phyloP scores from a whole-genome alignment of 176 grass and related monocot species.

The Saccharum spontaneum region DNA sequence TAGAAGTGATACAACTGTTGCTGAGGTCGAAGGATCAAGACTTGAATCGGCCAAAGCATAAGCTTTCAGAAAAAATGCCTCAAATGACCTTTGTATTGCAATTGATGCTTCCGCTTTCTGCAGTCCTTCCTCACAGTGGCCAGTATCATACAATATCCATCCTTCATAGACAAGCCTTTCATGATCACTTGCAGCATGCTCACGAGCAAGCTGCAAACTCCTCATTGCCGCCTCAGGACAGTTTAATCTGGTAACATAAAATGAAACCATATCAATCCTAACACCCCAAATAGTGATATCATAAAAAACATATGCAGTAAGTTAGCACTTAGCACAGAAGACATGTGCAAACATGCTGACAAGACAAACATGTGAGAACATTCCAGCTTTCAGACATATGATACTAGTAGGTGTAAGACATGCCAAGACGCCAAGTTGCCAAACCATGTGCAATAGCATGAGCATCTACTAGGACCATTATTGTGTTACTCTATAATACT shows the following conservation, averaged over 20 bases:
- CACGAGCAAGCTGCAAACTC: slow-evolving; percentile 78
- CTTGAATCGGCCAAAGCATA: slow-evolving; percentile 87
- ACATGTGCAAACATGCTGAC: slow-evolving; percentile 40
- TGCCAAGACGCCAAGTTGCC: slow-evolving; percentile 21
- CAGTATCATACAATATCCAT: slow-evolving; percentile 96
- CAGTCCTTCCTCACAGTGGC: slow-evolving; percentile 83
- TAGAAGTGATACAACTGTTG: slow-evolving; percentile 79
- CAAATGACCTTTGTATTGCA: slow-evolving; percentile 84
- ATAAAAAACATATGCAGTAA: slow-evolving; percentile 7
- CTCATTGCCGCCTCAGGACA: slow-evolving; percentile 89
- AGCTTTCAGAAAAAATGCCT: slow-evolving; percentile 95
- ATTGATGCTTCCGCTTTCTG: slow-evolving; percentile 87
- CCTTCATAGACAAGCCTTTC: slow-evolving; percentile 86
- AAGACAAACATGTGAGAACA: slow-evolving; percentile 16
- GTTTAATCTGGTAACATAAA: slow-evolving; percentile 58
- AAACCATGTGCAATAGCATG: slow-evolving; percentile 31
- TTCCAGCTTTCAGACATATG: slow-evolving; percentile 39
- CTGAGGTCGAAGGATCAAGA: slow-evolving; percentile 69
- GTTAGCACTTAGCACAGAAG: neutral
- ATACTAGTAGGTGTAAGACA: slow-evolving; percentile 21
- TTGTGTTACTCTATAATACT: slow-evolving; percentile 1
- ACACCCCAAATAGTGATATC: neutral
- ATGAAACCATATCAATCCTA: slow-evolving; percentile 20
- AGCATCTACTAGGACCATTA: slow-evolving; percentile 34
- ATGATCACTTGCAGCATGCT: slow-evolving; percentile 70